Base-by-base conservation (phyloP, 352 stramenopile species). In the Phytophthora aleatoria region DNA sequence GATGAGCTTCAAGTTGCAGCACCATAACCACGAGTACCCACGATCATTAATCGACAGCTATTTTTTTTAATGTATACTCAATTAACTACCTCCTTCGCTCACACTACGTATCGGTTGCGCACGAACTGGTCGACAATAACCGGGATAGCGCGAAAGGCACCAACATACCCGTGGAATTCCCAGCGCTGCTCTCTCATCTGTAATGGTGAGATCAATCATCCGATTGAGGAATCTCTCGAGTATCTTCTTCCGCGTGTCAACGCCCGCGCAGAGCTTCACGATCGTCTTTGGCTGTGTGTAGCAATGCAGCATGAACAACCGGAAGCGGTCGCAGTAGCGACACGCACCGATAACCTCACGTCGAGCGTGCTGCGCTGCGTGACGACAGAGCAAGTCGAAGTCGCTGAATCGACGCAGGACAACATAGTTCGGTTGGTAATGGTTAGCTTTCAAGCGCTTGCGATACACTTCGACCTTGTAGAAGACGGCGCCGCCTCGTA, bases 211-310 rank as follows among this genome's bases (percentile, higher is more conserved):
- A 4, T 48, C 20, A n/a, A 48, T 9, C n/a, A 31, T 48, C 42
- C 16, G 20, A 48, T 12, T 30, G 7, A 31, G 6, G 20, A 48
- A 48, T 20, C 53, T 63, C 30, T 67, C 52, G 5, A 85, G 56
- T 45, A 85, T 54, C 55, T 75, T 73, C 57, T 75, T 81, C 49
- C 79, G 68, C 6, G 74, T 36, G 48, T 74, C 66, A 26, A 71
- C 50, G 31, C 33, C n/a, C 45, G 49, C 10, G 42, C 50, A 57
- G 15, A 81, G 26, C 53, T 81, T 85, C 35, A 77, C 64, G 28
- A 83, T 9, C 15, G 64, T 24, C 16, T 58, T 56, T 2, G 78
- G 78, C 60, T 80, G 64, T 8, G 31, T 45, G 58, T 63, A 66
- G 30, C 54, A 70, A 50, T 57, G 61, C 27, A 64, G 20, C 48